A percentile compares a stretch with the other conserved stretches of the same genome.
Evolutionary conservation across 1,284 basidiomycete species (phyloP).

Genomic region (Baeospora myosura): DNA sequence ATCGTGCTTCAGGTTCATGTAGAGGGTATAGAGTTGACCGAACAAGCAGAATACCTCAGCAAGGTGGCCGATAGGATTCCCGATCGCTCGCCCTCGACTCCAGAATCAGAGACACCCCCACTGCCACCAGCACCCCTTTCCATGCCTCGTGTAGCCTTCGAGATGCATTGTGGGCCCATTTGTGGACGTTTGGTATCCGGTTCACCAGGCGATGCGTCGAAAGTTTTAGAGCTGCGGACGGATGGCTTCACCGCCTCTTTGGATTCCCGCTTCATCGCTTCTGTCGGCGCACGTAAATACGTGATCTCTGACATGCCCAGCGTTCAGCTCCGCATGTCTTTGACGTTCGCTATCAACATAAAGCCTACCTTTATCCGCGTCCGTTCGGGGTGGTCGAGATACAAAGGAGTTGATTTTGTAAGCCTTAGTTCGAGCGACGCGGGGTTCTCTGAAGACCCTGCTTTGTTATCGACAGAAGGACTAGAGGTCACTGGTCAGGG

Average conservation of each 20-base stretch:
- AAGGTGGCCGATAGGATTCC: neutral
- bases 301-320: slow-evolving; percentile 15
- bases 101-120: slow-evolving; percentile 15
- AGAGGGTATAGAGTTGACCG: slow-evolving; percentile 40
- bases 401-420: slow-evolving; percentile 17
- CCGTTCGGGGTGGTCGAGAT: slow-evolving; percentile 21
- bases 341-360: slow-evolving; percentile 27
- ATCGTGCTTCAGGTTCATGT: slow-evolving; percentile 44
- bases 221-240: slow-evolving; percentile 43
- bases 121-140: slow-evolving; percentile 26
- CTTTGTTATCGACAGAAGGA: slow-evolving; percentile 50
- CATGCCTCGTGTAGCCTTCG: slow-evolving; percentile 47
- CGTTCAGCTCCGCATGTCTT: slow-evolving; percentile 31
- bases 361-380: slow-evolving; percentile 41
- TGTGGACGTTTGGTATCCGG: slow-evolving; percentile 41
- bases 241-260: slow-evolving; percentile 36
- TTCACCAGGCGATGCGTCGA: slow-evolving; percentile 26
- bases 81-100: neutral
- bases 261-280: slow-evolving; percentile 26
- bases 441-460: slow-evolving; percentile 37
- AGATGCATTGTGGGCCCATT: slow-evolving; percentile 41
- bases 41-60: slow-evolving; percentile 41
- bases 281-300: slow-evolving; percentile 9
- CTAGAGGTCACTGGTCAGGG: slow-evolving; percentile 40
- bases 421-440: slow-evolving; percentile 23